phyloP scores from a whole-genome alignment of 2,329 filamentous ascomycete genomes.

The Arachnomyces sp. region DNA sequence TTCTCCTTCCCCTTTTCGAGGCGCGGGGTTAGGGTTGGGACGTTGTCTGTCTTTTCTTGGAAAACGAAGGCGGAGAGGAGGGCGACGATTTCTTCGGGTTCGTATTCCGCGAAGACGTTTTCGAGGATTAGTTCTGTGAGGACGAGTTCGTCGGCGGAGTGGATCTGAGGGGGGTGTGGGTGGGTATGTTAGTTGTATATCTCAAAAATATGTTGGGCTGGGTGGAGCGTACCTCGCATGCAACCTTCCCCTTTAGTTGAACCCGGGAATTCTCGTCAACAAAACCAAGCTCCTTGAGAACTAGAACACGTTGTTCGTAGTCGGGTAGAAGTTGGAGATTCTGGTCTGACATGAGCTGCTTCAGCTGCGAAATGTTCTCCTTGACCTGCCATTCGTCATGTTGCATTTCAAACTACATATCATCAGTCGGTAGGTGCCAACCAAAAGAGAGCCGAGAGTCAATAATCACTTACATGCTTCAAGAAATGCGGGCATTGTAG shows the following conservation, averaged over 20 bases:
- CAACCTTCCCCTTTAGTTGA: conserved; percentile 94
- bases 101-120: conserved; percentile 90
- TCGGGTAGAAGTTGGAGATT: conserved; percentile 92
- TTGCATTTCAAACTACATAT: conserved; percentile 73
- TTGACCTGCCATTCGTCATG: conserved; percentile 96
- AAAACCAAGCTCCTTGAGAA: conserved; percentile 85
- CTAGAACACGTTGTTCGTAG: conserved; percentile 88
- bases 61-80: conserved; percentile 92
- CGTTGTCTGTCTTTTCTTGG: conserved; percentile 84
- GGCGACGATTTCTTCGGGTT: conserved; percentile 92
- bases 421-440: conserved; percentile 16
- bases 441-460: conserved; percentile 1
- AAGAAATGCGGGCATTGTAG: conserved; percentile 67
- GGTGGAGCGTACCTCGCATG: conserved; percentile 59
- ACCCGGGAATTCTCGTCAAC: conserved; percentile 82
- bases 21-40: conserved; percentile 70
- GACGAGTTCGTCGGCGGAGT: conserved; percentile 92
- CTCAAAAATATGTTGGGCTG: neutral
- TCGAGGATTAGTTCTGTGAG: conserved; percentile 93
- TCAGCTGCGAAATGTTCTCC: conserved; percentile 81
- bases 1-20: conserved; percentile 75
- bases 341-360: conserved; percentile 86
- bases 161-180: conserved; percentile 50
- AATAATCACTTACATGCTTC: conserved; percentile 62
- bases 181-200: conserved; percentile 1